These are phyloP conservation scores for Leccinum subgranulosum DNA, from an alignment of 768 basidiomycete species.

Conservation along the genomic window DNA sequence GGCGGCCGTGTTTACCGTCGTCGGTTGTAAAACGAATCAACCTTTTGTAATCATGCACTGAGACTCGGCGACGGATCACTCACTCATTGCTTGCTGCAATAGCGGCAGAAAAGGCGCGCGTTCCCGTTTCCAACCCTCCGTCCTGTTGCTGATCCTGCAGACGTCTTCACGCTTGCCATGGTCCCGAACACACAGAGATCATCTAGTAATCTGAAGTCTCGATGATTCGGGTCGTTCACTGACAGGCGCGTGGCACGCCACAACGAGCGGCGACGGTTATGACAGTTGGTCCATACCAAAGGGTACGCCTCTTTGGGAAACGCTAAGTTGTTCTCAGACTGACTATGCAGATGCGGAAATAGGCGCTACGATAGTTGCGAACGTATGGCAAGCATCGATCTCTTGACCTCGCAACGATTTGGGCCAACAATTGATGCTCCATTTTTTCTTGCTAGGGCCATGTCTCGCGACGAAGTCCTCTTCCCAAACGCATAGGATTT, in stretches of 20 bases:
- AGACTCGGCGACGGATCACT: neutral
- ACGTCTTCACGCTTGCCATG: neutral
- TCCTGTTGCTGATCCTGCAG: neutral
- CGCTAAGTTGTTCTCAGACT: neutral
- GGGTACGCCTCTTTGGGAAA: constrained; percentile 20
- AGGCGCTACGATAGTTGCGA: constrained; percentile 12
- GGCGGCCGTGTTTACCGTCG: neutral
- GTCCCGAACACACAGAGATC: neutral
- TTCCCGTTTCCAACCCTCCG: neutral
- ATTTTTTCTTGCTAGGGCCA: constrained; percentile 1
- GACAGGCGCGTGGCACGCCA: constrained; percentile 21
- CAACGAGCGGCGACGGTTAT: constrained; percentile 20
- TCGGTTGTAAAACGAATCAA: neutral
- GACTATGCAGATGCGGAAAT: neutral
- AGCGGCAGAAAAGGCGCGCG: neutral
- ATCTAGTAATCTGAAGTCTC: neutral
- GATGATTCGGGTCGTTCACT: neutral
- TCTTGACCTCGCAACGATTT: neutral
- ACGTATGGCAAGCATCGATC: constrained; percentile 8
- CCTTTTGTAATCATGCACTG: neutral
- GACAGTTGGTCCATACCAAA: constrained; percentile 29
- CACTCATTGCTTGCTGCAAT: neutral
- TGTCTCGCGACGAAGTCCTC: constrained; percentile 7
- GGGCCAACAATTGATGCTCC: neutral
- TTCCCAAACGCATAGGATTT: constrained; percentile 11